Percentiles rank a stretch among this genome's conserved stretches.
Evolutionary conservation across 2,329 filamentous ascomycete species (phyloP).

Genomic region (Fusarium pseudonygamai): DNA sequence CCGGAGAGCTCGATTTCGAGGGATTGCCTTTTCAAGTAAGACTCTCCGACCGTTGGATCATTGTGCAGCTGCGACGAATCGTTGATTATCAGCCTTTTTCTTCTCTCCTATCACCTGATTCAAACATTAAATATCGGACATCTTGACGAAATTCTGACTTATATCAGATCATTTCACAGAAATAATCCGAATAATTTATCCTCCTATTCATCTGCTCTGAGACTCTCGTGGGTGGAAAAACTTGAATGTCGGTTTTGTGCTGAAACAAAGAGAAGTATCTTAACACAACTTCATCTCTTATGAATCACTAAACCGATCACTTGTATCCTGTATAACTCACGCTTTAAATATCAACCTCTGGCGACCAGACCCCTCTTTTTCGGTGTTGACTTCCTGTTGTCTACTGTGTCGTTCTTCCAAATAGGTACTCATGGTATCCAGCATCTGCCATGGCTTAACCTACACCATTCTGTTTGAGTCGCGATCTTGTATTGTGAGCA

Average conservation of each 20-base stretch:
- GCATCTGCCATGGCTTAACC: not conserved
- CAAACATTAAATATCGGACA: not conserved
- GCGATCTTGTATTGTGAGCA: not conserved
- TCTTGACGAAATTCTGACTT: not conserved
- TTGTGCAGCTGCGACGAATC: not conserved
- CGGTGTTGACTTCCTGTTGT: not conserved
- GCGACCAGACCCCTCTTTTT: not conserved
- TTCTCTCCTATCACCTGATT: not conserved
- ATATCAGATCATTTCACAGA: not conserved
- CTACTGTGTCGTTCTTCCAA: not conserved
- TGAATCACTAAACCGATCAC: not conserved
- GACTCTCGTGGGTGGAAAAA: not conserved
- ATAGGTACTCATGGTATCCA: too few relatives aligned
- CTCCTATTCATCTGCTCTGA: not conserved
- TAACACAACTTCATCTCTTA: too few relatives aligned
- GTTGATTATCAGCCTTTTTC: not conserved
- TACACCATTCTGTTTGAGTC: not conserved
- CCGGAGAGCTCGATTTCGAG: slow-evolving; percentile 17
- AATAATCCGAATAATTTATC: not conserved
- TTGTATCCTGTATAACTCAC: not conserved
- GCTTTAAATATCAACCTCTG: not conserved
- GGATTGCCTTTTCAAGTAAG: slow-evolving; percentile 12
- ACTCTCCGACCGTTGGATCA: slow-evolving; percentile 14
- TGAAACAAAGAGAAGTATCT: too few relatives aligned
- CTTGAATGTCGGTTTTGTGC: not conserved